phyloP scores from a whole-genome alignment of 257 asterid species.

The Vinca minor region DNA sequence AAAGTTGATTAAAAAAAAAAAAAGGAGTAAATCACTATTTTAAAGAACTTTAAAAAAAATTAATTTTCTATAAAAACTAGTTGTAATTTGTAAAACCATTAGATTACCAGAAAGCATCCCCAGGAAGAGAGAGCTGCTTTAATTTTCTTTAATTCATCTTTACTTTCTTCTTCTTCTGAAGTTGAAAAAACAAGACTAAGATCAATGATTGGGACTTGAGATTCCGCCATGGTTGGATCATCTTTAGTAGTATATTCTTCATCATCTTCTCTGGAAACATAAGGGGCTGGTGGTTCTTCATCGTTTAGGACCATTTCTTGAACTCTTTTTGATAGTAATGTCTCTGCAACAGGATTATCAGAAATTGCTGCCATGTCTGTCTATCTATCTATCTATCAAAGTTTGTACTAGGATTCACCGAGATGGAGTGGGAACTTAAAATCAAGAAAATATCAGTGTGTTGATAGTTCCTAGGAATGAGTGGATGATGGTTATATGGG shows the following conservation, averaged over 20 bases:
- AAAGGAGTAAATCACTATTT: too few species aligned
- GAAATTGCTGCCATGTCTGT: slow-evolving; percentile 23
- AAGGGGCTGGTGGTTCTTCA: slow-evolving; percentile 42
- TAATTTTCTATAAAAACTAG: too few species aligned
- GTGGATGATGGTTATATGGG: too few species aligned
- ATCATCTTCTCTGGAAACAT: slow-evolving; percentile 25
- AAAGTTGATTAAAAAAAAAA: too few species aligned
- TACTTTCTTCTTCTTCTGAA: slow-evolving; percentile 14
- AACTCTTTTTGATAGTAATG: slow-evolving; percentile 41
- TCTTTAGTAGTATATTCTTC: slow-evolving; percentile 4
- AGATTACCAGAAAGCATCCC: slow-evolving; percentile 58
- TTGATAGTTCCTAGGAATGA: too few species aligned
- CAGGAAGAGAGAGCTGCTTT: slow-evolving; percentile 41
- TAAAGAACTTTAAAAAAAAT: too few species aligned
- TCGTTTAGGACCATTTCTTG: slow-evolving; percentile 47
- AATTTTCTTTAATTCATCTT: slow-evolving; percentile 29
- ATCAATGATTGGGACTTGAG: slow-evolving; percentile 38
- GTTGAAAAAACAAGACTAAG: slow-evolving; percentile 11
- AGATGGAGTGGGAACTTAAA: too few species aligned
- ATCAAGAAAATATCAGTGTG: too few species aligned
- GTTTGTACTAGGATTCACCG: too few species aligned
- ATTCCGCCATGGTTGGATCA: background rate
- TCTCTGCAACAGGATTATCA: slow-evolving; percentile 21
- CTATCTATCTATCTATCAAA: too few species aligned
- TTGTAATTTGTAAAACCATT: too few species aligned